These are phyloP conservation scores for Didymella pomorum DNA, from an alignment of 2,329 filamentous ascomycete genomes.

Conservation along the genomic window DNA sequence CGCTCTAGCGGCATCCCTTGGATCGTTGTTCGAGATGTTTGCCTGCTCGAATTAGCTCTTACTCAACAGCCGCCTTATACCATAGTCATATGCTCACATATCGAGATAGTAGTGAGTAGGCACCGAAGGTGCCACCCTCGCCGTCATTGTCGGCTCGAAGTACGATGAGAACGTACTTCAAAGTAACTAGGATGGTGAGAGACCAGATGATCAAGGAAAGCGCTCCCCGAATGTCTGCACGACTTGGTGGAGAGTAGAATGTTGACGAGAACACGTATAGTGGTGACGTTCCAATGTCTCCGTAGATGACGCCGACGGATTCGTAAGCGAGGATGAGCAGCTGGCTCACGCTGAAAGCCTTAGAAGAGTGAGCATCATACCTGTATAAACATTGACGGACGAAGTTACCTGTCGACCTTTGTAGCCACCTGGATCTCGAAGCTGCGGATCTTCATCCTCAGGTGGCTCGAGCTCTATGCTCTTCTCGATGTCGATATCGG, in stretches of 20 bases:
- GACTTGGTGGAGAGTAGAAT: conserved; percentile 60
- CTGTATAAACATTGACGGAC: conserved; percentile 13
- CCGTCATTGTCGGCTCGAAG: conserved; percentile 74
- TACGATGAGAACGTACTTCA: conserved; percentile 74
- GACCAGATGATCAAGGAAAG: conserved; percentile 76
- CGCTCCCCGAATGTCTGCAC: conserved; percentile 69
- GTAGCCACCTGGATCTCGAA: conserved; percentile 41
- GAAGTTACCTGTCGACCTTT: conserved; percentile 40
- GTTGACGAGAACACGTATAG: conserved; percentile 78
- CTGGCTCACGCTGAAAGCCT: conserved; percentile 43
- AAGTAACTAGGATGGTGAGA: conserved; percentile 72
- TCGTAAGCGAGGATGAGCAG: conserved; percentile 62
- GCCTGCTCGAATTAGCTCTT: conserved; percentile 58
- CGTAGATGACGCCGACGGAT: conserved; percentile 72
- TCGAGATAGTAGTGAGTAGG: conserved; percentile 68
- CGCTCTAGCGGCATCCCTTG: conserved; percentile 64
- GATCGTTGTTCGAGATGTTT: conserved; percentile 68
- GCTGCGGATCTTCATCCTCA: conserved; percentile 45
- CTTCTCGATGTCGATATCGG: conserved; percentile 69
- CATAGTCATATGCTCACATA: conserved; percentile 54
- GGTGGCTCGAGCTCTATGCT: conserved; percentile 50
- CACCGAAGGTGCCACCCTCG: conserved; percentile 73
- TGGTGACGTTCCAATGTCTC: conserved; percentile 72
- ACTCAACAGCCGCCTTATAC: not conserved
- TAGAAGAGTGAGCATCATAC: not conserved